Base-by-base conservation (phyloP, 2,329 filamentous ascomycete genomes). In the Sporothrix brasiliensis region DNA sequence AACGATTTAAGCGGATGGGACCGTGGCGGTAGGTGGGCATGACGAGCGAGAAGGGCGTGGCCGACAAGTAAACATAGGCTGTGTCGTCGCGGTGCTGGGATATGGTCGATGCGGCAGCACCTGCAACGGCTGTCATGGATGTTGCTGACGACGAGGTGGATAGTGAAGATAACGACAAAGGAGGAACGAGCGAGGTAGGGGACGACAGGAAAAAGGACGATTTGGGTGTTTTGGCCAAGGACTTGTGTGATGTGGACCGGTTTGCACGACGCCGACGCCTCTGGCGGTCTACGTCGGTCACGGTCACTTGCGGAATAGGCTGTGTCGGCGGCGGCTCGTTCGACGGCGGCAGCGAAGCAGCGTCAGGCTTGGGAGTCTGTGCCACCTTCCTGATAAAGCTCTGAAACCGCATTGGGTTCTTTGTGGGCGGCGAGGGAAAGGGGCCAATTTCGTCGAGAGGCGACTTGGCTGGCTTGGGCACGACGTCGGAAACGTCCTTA, bases 21-120 rank as follows among this genome's bases (percentile, higher is more conserved):
- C 87, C 87, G 73, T 89, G 87, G 9, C 80, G 80, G 74, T 87
- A 86, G 2, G 76, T 75, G 0, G 86, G 85, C 21, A 80, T 81
- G 0, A 81, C 85, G 34, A 84, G 70, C 0, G 85, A 86, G 73
- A 79, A 87, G 0, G 82, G 81, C 0, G 85, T 85, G 65, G 81
- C 84, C 68, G 78, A 79, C 61, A 85, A 78, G 74, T 83, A 85
- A 49, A 87, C 75, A 49, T 85, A 83, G 2, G 77, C 75, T 16
- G 63, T 34, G 3, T 67, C 39, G 47, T 67, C 67, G 44, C 68
- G 68, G 70, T 73, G 54, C 41, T 69, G n/a, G 61, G 69, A 30
- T 21, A 21, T 52, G 10, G 30, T 11, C 4, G 63, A 66, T 21
- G 47, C n/a, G 13, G 56, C 47, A 9, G 47, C 61, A 1, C 44